Conservation (phyloP, 208 protist genomes). For the Borovskyia barvae region DNA sequence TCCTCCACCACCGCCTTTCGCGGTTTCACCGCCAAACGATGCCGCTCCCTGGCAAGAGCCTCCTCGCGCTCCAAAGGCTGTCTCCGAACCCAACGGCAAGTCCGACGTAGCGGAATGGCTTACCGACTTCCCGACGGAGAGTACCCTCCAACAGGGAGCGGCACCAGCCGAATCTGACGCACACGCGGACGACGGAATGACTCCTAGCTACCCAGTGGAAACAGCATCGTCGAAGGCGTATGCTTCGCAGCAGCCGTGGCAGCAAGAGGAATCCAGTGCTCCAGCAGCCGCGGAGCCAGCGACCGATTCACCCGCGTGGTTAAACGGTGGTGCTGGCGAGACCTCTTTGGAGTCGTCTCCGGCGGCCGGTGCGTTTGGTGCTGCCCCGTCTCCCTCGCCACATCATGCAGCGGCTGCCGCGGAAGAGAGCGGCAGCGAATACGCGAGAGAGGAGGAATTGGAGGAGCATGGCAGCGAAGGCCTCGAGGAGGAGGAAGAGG, state of each 20-base stretch:
- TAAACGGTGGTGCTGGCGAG: too few relatives aligned
- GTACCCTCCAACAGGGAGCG: too few relatives aligned
- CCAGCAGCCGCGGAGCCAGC: background rate
- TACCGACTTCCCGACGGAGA: too few relatives aligned
- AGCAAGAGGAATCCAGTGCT: background rate
- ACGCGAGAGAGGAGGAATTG: background rate
- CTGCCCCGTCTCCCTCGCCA: too few relatives aligned
- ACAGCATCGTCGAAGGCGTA: constrained; percentile 10
- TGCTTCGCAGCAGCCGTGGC: background rate
- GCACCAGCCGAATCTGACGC: too few relatives aligned
- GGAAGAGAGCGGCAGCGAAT: background rate
- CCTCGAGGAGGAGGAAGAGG: constrained; percentile 10
- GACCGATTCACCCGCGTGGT: constrained; percentile 22
- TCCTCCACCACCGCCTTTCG: too few relatives aligned
- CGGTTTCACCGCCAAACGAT: too few relatives aligned
- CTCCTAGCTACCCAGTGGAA: too few relatives aligned
- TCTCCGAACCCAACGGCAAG: background rate
- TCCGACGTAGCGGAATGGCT: constrained; percentile 24
- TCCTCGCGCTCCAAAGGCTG: background rate
- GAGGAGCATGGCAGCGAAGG: background rate
- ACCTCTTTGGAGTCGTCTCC: too few relatives aligned
- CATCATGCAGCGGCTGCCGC: too few relatives aligned
- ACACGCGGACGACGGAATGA: too few relatives aligned
- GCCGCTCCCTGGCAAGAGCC: background rate
- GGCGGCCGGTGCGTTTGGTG: too few relatives aligned